phyloP scores from a whole-genome alignment of 306 rosid genomes.

The Cicer bijugum region DNA sequence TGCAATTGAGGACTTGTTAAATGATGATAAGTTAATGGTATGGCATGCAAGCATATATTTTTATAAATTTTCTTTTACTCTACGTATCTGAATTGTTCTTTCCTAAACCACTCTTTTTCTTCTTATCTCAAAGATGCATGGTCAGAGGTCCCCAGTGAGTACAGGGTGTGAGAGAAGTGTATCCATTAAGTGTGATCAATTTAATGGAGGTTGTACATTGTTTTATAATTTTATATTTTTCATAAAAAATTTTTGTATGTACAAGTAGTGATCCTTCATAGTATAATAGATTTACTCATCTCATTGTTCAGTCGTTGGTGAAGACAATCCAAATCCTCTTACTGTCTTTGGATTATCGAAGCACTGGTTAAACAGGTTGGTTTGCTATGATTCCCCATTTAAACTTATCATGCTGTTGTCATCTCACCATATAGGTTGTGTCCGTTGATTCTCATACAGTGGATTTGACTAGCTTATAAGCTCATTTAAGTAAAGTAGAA shows the following conservation, averaged over 20 bases:
- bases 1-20: conserved; percentile 88
- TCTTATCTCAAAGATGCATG: conserved; percentile 66
- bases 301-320: conserved; percentile 60
- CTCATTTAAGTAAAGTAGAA: background rate
- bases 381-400: conserved; percentile 27
- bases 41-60: conserved; percentile 1
- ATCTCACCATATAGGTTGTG: conserved; percentile 10
- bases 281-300: conserved; percentile 65
- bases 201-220: conserved; percentile 36
- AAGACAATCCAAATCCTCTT: conserved; percentile 65
- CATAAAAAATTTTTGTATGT: background rate
- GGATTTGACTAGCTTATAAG: background rate
- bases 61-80: conserved; percentile 19
- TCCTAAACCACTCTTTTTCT: conserved; percentile 41
- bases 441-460: background rate
- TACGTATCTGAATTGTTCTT: conserved; percentile 26
- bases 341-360: conserved; percentile 68
- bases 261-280: conserved; percentile 60
- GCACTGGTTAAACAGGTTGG: conserved; percentile 81
- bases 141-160: conserved; percentile 71
- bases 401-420: conserved; percentile 25
- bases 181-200: conserved; percentile 59
- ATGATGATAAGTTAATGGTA: conserved; percentile 42
- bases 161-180: conserved; percentile 59
- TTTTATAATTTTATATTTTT: conserved; percentile 18